Evolutionary conservation across 225 moss, liverwort and hornwort genomes (phyloP), one percentile per base, ranked within the genome.

Genomic region (Rhytidiadelphus loreus): DNA sequence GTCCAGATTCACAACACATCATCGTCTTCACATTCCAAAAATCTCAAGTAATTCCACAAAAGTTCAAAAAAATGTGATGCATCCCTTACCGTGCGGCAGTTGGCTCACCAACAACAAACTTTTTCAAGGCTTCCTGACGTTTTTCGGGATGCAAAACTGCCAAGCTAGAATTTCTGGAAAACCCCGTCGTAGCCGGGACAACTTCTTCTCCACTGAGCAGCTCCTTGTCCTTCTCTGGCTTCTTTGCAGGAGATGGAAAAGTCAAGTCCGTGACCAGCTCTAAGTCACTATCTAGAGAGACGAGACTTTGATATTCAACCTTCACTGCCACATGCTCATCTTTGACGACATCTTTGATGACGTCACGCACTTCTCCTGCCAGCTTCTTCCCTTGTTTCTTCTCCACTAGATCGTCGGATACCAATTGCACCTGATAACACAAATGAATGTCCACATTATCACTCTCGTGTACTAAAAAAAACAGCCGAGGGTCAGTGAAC

Each of bases 341-440:
- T 48, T 86, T 13, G 78, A 69, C 78, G 32, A 81, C 86, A 17
- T 89, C 92, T 78, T 89, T 8, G 23, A 94, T 77, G 28, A 33
- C 60, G 28, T 88, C 77, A 37, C 89, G 91, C 80, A 91, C 86
- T 80, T 91, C 86, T 43, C 87, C 90, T 39, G 91, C 90, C 66
- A 90, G 48, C 57, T 88, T 66, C 81, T 72, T 90, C 63, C 89
- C 91, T 75, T 89, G 39, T 5, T 79, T 74, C 79, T 86, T 83
- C 81, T 69, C 77, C 44, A 29, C 26, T 1, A 89, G 23, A 56
- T 93, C 90, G n/a, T 94, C 92, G 30, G 92, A 92, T 52, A 94
- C 90, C 88, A 94, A 37, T 62, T 90, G 88, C 89, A 94, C 94
- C 94, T 94, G 84, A 52, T 13, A 77, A 83, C 24, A 61, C 83